Evolutionary conservation across 2,329 filamentous ascomycete species (phyloP), one percentile per base, ranked within the genome.

Genomic region (Penicillium corylophilum): DNA sequence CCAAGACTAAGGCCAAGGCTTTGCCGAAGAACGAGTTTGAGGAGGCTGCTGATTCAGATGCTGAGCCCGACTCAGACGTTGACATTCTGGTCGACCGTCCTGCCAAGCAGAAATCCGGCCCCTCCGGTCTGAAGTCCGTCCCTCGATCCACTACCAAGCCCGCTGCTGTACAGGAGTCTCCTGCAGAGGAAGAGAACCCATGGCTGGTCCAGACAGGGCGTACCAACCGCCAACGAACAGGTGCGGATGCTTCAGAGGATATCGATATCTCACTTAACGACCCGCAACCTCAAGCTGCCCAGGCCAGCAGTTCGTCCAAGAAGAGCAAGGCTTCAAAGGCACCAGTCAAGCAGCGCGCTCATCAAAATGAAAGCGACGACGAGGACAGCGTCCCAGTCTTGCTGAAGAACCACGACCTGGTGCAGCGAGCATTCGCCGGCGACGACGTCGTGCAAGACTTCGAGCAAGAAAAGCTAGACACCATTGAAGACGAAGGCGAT

Each of bases 371-470:
- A 46, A 72, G 71, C 50, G 73, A 74, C 44, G 71, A 75, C 29
- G 70, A 75, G 44, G 67, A 67, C 22, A 69, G 71, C 29, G 68
- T 75, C 28, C 71, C 64, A 53, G 71, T 70, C 45, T 66, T 77
- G 12, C 66, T 75, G 46, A 76, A 75, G 62, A 81, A 83, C 62
- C 78, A 81, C 55, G 83, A 86, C 35, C 83, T 95, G 52, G 86
- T 95, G 50, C 86, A 88, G 56, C 82, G 85, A 60, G 92, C 90
- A 4, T 96, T 99, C 70, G 93, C 92, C 2, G 91, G 90, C 38
- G 84, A 92, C 63, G 89, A 96, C 68, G 89, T 95, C 1, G 84
- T 88, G 8, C 83, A 82, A 41, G 86, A 91, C 35, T 99, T 97
- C 67, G 82, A 83, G 51, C 80, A 80, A 33, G 92, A 97, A 67